Percentiles rank a stretch among this genome's conserved stretches.
phyloP scores from a whole-genome alignment of 2,329 filamentous ascomycete species.

The Colletotrichum lentis region DNA sequence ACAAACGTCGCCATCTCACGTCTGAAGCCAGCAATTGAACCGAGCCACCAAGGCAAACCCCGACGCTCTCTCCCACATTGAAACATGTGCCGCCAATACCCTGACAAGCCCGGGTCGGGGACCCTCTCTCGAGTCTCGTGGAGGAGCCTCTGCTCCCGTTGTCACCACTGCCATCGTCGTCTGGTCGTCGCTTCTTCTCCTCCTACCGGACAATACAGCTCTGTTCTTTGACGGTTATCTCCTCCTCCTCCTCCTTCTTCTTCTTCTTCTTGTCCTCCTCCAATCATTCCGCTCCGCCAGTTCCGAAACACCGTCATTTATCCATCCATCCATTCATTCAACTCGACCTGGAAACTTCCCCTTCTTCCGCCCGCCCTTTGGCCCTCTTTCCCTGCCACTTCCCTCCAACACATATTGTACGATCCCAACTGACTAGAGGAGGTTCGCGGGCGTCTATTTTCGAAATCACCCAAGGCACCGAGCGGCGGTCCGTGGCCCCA shows the following conservation, averaged over 20 bases:
- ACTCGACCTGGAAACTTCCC: background rate
- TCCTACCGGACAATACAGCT: background rate
- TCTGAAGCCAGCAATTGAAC: conserved; percentile 35
- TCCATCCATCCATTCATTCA: conserved; percentile 6
- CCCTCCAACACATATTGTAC: background rate
- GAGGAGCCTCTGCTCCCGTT: conserved; percentile 13
- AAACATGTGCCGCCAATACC: conserved; percentile 36
- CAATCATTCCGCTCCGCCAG: conserved; percentile 4
- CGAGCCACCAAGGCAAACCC: conserved; percentile 28
- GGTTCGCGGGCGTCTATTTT: background rate
- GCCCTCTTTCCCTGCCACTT: background rate
- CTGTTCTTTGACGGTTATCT: conserved; percentile 11
- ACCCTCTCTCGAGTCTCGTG: background rate
- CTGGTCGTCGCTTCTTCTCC: background rate
- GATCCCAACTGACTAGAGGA: conserved; percentile 1
- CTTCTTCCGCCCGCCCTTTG: background rate
- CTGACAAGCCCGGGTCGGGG: conserved; percentile 9
- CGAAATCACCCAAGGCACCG: conserved; percentile 10
- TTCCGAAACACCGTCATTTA: conserved; percentile 12
- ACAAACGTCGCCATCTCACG: conserved; percentile 36
- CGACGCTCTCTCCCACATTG: conserved; percentile 19
- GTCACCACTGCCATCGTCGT: background rate
- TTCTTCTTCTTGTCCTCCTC: no score
- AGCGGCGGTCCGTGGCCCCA: conserved; percentile 28
- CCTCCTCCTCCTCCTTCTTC: no score